phyloP scores from a whole-genome alignment of 495 filamentous ascomycete species.

The Tuber microsphaerosporum region DNA sequence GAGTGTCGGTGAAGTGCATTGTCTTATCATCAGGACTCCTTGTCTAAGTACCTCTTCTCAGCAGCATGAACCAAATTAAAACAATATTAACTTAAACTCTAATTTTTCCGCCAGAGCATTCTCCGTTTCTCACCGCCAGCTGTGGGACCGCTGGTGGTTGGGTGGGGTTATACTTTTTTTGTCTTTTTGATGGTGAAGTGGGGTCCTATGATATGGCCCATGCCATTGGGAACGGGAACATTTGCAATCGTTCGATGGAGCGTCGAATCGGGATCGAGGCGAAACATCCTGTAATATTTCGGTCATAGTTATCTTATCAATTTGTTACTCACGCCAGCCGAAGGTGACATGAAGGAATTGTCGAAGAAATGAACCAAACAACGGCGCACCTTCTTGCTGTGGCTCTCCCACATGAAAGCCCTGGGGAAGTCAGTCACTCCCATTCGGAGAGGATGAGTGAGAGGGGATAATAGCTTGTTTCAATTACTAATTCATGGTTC shows the following conservation, averaged over 20 bases:
- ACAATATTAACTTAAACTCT: not conserved
- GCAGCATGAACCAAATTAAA: not conserved
- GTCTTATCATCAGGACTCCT: conserved; percentile 58
- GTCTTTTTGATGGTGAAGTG: conserved; percentile 11
- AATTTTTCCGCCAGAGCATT: not conserved
- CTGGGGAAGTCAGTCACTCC: conserved; percentile 28
- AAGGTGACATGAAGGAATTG: conserved; percentile 14
- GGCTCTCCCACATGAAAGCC: conserved; percentile 48
- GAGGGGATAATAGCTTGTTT: conserved; percentile 40
- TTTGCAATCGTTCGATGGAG: conserved; percentile 55
- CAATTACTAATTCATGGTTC: conserved; percentile 71
- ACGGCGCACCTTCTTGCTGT: conserved; percentile 50
- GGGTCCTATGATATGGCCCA: conserved; percentile 58
- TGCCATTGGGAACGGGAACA: conserved; percentile 79
- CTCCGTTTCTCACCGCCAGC: not conserved
- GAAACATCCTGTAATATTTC: conserved; percentile 49
- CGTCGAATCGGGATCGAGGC: conserved; percentile 56
- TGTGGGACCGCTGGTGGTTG: not conserved
- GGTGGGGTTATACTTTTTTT: not conserved
- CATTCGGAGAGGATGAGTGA: conserved; percentile 26
- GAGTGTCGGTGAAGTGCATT: conserved; percentile 78
- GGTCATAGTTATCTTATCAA: conserved; percentile 17
- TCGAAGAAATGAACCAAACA: conserved; percentile 18
- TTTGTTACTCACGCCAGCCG: conserved; percentile 29
- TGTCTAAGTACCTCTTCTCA: conserved; percentile 16